Percentiles rank a stretch among this genome's conserved stretches.
These are phyloP conservation scores for Cinnamomum micranthum DNA, from an alignment of 164 flowering plant species.

Conservation along the genomic window DNA sequence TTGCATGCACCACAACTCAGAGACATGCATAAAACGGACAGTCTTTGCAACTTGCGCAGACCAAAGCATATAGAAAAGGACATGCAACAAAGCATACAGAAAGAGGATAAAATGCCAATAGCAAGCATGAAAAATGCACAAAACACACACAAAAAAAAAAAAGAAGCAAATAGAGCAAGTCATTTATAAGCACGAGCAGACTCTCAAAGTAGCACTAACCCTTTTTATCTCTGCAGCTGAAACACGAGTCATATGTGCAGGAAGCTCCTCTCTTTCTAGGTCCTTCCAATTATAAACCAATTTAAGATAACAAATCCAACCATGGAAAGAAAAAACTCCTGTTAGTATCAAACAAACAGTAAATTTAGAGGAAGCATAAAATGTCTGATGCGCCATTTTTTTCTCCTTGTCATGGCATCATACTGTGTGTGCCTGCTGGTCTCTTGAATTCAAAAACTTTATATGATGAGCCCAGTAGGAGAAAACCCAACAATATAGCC, in stretches of 20 bases:
- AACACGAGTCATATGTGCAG: constrained; percentile 47
- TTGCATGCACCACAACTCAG: neutral
- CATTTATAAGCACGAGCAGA: neutral
- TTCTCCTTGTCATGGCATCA: neutral
- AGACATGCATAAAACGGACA: neutral
- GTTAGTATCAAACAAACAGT: neutral
- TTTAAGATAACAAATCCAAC: neutral
- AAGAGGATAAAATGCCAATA: neutral
- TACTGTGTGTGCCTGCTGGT: neutral
- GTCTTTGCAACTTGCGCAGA: neutral
- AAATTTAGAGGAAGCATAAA: neutral
- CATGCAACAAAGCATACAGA: neutral
- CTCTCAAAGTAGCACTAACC: constrained; percentile 16
- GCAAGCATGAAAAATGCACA: neutral
- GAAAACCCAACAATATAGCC: neutral
- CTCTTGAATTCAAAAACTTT: neutral
- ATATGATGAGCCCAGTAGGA: neutral
- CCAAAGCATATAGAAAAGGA: neutral
- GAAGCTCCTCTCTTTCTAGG: constrained; percentile 47
- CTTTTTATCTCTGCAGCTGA: constrained; percentile 39
- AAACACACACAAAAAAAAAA: neutral
- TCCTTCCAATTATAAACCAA: constrained; percentile 22
- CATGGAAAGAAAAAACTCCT: neutral
- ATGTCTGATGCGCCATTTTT: neutral
- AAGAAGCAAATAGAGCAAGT: neutral